phyloP scores from a whole-genome alignment of 2,329 filamentous ascomycete genomes.

The Aspergillus chevalieri region DNA sequence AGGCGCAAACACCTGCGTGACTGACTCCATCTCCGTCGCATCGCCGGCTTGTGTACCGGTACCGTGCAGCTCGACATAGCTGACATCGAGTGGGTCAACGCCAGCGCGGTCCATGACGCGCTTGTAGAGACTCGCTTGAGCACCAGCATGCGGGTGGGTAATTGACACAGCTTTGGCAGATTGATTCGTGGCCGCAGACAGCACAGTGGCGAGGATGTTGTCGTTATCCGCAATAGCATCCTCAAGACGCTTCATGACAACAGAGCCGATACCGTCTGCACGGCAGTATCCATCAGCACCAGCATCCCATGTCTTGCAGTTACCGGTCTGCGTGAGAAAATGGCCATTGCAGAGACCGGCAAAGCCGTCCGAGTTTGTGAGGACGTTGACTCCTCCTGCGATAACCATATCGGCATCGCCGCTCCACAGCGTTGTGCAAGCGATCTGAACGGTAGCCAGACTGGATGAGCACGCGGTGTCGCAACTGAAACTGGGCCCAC shows the following conservation, averaged over 20 bases:
- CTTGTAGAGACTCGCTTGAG: constrained; percentile 32
- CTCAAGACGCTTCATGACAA: constrained; percentile 48
- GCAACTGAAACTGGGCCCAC: constrained; percentile 62
- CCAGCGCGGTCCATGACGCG: constrained; percentile 8
- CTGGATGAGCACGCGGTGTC: constrained; percentile 64
- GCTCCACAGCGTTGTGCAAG: constrained; percentile 65
- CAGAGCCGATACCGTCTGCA: constrained; percentile 44
- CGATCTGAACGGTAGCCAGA: constrained; percentile 62
- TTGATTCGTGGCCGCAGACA: constrained; percentile 39
- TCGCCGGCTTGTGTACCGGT: constrained; percentile 39
- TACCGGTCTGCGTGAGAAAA: constrained; percentile 32
- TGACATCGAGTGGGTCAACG: constrained; percentile 19
- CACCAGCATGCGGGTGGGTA: constrained; percentile 37
- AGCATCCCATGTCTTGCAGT: constrained; percentile 46
- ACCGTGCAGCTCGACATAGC: constrained; percentile 37
- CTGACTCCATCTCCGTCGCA: constrained; percentile 32
- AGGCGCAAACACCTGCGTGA: constrained; percentile 30
- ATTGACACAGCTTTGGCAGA: constrained; percentile 41
- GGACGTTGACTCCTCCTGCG: constrained; percentile 64
- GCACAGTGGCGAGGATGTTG: constrained; percentile 39
- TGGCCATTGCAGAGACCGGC: constrained; percentile 57
- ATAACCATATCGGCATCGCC: constrained; percentile 75
- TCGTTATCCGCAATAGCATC: constrained; percentile 48
- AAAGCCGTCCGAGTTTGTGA: constrained; percentile 75
- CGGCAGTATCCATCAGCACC: constrained; percentile 51